phyloP scores from a whole-genome alignment of 768 basidiomycete species.

The Termitomyces bulborhizus region DNA sequence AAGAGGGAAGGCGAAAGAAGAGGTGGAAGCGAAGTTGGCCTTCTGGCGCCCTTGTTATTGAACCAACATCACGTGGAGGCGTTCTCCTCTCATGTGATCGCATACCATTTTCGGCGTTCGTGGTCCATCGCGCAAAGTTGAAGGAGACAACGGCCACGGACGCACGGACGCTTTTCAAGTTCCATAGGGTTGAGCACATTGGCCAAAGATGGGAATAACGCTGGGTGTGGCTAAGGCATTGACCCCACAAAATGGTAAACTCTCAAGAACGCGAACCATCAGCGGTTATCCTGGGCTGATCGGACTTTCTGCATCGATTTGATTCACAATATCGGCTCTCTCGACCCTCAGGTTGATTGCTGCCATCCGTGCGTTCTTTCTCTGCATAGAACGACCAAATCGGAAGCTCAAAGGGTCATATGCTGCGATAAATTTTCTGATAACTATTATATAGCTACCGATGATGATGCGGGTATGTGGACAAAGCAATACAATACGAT shows the following conservation, averaged over 20 bases:
- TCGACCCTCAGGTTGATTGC: background rate
- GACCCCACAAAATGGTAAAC: background rate
- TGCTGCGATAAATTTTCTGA: background rate
- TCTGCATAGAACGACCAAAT: background rate
- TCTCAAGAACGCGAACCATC: background rate
- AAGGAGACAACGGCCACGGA: background rate
- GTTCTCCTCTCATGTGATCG: background rate
- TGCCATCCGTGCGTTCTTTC: background rate
- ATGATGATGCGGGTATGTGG: background rate
- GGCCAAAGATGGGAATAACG: background rate
- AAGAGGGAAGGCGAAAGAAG: background rate
- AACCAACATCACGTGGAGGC: conserved; percentile 17
- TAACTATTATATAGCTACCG: background rate
- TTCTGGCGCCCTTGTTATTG: conserved; percentile 1
- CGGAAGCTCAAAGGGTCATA: background rate
- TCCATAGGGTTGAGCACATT: background rate
- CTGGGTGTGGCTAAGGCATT: background rate
- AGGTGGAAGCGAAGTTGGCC: conserved; percentile 6
- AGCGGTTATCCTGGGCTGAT: background rate
- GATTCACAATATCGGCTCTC: background rate
- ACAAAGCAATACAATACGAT: background rate
- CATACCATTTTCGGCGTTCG: background rate
- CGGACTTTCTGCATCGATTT: background rate
- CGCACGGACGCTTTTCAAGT: background rate
- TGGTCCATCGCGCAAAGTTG: background rate